Evolutionary conservation across 176 grass and related monocot genomes (phyloP).

Genomic region (Canna indica): DNA sequence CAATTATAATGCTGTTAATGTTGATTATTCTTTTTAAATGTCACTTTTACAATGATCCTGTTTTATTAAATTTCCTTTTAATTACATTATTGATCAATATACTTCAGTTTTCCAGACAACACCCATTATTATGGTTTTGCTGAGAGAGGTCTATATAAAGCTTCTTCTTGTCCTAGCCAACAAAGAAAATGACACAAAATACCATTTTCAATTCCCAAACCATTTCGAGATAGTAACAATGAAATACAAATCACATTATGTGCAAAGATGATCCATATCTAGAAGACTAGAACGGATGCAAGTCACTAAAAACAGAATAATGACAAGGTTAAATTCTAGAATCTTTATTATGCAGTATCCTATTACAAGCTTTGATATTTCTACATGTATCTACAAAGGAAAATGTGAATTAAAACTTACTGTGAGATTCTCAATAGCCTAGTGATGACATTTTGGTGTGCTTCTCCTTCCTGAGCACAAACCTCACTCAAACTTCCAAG

Average conservation of each 20-base stretch:
- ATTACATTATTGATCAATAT: neutral
- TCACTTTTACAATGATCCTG: neutral
- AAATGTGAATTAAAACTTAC: constrained; percentile 35
- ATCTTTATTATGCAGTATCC: neutral
- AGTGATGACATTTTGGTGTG: constrained; percentile 59
- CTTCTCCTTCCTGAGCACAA: constrained; percentile 50
- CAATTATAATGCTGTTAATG: too few relatives aligned
- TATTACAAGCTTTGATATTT: neutral
- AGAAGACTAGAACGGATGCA: neutral
- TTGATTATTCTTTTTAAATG: too few relatives aligned
- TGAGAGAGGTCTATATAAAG: too few relatives aligned
- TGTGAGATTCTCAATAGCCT: constrained; percentile 80
- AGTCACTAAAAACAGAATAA: neutral
- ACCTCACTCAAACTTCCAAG: constrained; percentile 82
- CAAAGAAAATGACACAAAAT: too few relatives aligned
- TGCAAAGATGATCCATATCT: neutral
- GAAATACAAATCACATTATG: neutral
- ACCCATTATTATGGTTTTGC: neutral
- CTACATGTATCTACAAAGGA: neutral
- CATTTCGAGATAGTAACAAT: too few relatives aligned
- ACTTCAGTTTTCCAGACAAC: neutral
- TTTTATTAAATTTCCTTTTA: neutral
- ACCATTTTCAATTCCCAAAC: too few relatives aligned
- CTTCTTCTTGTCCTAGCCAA: too few relatives aligned
- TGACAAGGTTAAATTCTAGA: neutral